Percentiles rank a stretch among this genome's conserved stretches.
Conservation (phyloP, 2,329 filamentous ascomycete species). For the Exophiala alcalophila region DNA sequence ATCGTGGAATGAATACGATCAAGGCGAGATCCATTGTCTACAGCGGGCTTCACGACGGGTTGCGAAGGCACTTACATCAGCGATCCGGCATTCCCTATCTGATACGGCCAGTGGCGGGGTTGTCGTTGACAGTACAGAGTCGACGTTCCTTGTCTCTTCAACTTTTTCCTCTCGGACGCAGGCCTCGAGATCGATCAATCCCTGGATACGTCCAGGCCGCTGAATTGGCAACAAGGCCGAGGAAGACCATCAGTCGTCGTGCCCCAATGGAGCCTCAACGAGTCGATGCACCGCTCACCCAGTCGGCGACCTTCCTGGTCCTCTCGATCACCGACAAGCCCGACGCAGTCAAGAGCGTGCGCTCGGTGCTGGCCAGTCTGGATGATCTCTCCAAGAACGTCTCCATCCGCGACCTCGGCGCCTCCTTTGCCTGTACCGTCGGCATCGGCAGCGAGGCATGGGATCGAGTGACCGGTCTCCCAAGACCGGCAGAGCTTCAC, state of each 20-base stretch:
- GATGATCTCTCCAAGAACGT: conserved; percentile 53
- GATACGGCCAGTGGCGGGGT: too few relatives aligned
- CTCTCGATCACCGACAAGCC: conserved; percentile 39
- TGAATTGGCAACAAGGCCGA: background rate
- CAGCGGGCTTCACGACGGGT: conserved; percentile 1
- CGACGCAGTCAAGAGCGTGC: conserved; percentile 41
- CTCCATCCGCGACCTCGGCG: conserved; percentile 48
- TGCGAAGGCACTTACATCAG: too few relatives aligned
- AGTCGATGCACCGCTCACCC: conserved; percentile 53
- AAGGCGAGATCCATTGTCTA: background rate
- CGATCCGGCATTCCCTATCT: too few relatives aligned
- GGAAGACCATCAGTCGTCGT: conserved; percentile 20
- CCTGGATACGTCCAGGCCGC: conserved; percentile 9
- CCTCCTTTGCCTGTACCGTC: conserved; percentile 52
- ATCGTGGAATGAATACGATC: conserved; percentile 12
- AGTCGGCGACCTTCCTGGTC: conserved; percentile 55
- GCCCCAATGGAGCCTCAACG: conserved; percentile 43
- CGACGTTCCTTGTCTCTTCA: too few relatives aligned
- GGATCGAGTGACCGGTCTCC: conserved; percentile 47
- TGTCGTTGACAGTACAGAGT: too few relatives aligned
- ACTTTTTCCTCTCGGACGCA: too few relatives aligned
- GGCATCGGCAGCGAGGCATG: conserved; percentile 55
- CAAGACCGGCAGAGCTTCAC: conserved; percentile 52
- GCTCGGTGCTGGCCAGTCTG: conserved; percentile 46
- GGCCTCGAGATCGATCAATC: conserved; percentile 6